Percentiles rank a stretch among this genome's conserved stretches.
Conservation (phyloP, 192 early-diverging fungal species). For the Gaertneriomyces sp. region DNA sequence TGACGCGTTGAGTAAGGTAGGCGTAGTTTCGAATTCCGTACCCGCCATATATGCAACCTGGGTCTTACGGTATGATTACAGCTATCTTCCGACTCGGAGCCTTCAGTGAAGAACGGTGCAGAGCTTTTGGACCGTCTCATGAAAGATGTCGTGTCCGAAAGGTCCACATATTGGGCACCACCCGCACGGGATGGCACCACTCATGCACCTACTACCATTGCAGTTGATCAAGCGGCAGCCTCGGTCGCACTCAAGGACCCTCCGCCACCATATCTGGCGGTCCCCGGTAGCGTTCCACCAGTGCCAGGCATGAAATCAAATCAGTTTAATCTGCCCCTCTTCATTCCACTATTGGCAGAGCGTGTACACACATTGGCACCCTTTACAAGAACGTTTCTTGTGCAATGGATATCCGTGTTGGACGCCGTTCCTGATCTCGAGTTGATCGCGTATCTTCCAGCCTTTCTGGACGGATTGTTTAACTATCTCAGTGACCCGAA, state of each 20-base stretch:
- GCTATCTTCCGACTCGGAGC: conserved; percentile 84
- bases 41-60: conserved; percentile 6
- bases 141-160: conserved; percentile 95
- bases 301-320: conserved; percentile 31
- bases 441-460: conserved; percentile 83
- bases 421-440: conserved; percentile 94
- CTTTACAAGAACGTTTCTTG: conserved; percentile 83
- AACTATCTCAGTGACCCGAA: conserved; percentile 85
- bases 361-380: conserved; percentile 90
- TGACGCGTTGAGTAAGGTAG: conserved; percentile 90
- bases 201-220: conserved; percentile 6
- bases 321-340: conserved; percentile 82
- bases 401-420: conserved; percentile 88
- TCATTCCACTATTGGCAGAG: conserved; percentile 90
- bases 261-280: not conserved
- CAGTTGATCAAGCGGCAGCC: not conserved
- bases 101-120: conserved; percentile 89
- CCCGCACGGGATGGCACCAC: conserved; percentile 4
- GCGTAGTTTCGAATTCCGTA: not conserved
- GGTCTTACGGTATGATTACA: conserved; percentile 21
- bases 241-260: conserved; percentile 30
- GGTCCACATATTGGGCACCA: conserved; percentile 70
- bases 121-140: conserved; percentile 91
- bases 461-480: conserved; percentile 90
- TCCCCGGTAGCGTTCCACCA: conserved; percentile 38